Evolutionary conservation across 1,284 basidiomycete species (phyloP).

Genomic region (Bondarzewia mesenterica): DNA sequence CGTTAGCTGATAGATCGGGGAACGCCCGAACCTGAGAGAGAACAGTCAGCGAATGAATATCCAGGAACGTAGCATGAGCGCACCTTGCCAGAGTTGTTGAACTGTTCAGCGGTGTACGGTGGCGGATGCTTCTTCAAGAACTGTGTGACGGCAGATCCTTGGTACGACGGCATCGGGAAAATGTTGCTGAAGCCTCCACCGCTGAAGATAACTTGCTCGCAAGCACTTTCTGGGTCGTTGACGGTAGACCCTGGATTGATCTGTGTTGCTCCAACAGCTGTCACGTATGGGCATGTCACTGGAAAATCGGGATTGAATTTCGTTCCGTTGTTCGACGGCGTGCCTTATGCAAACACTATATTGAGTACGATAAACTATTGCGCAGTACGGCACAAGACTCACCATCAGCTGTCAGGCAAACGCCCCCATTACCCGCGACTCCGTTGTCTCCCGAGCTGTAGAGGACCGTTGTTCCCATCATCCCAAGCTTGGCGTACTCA

Average conservation of each 20-base stretch:
- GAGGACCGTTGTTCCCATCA: constrained; percentile 26
- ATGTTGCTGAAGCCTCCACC: constrained; percentile 32
- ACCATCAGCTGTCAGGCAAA: constrained; percentile 21
- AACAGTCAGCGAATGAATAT: not conserved
- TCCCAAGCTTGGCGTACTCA: constrained; percentile 32
- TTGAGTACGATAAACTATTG: not conserved
- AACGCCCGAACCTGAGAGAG: constrained; percentile 28
- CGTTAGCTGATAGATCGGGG: constrained; percentile 39
- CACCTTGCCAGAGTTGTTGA: constrained; percentile 42
- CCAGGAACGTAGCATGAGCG: constrained; percentile 6
- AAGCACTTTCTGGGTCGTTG: constrained; percentile 27
- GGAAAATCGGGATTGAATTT: constrained; percentile 24
- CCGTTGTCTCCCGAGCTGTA: constrained; percentile 27
- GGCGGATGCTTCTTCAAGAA: constrained; percentile 32
- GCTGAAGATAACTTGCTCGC: constrained; percentile 25
- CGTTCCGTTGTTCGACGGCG: constrained; percentile 13
- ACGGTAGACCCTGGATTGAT: constrained; percentile 18
- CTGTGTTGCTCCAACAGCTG: constrained; percentile 29
- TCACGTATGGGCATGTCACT: constrained; percentile 10
- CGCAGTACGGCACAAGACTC: constrained; percentile 1
- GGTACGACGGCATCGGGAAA: constrained; percentile 29
- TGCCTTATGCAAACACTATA: constrained; percentile 10
- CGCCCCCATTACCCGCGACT: constrained; percentile 21
- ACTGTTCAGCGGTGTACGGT: constrained; percentile 31
- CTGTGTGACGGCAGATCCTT: constrained; percentile 23